phyloP scores from a whole-genome alignment of 805 yeast genomes.

The Diddensiella santjacobensis region DNA sequence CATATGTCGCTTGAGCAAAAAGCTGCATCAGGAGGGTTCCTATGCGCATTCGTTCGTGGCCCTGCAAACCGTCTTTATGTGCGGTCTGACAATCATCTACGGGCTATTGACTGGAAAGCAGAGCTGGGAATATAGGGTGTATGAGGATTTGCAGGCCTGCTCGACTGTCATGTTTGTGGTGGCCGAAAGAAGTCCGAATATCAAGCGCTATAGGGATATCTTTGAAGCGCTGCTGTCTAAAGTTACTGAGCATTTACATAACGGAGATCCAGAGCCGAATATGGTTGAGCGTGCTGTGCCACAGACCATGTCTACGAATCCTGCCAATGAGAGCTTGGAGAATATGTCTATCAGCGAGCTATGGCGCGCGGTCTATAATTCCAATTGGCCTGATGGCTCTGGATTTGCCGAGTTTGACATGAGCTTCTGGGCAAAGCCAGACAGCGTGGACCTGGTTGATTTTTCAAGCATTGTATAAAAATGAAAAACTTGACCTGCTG shows the following conservation, averaged over 20 bases:
- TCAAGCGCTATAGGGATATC: conserved; percentile 3
- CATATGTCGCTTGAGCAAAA: conserved; percentile 10
- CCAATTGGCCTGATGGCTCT: conserved; percentile 7
- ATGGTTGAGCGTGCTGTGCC: background rate
- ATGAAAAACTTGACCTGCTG: too few species aligned
- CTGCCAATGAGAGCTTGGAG: background rate
- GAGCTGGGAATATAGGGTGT: conserved; percentile 5
- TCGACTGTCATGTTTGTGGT: conserved; percentile 10
- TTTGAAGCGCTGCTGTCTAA: conserved; percentile 10
- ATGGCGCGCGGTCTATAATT: conserved; percentile 4
- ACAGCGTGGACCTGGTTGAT: background rate
- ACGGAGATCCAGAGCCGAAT: background rate
- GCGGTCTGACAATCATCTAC: conserved; percentile 9
- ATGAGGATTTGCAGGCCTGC: conserved; percentile 9
- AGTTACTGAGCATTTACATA: background rate
- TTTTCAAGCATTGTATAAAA: background rate
- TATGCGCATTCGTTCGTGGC: conserved; percentile 11
- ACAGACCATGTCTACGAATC: background rate
- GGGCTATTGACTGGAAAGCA: conserved; percentile 6
- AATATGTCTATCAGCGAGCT: conserved; percentile 3
- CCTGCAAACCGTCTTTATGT: conserved; percentile 11
- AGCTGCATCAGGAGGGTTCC: conserved; percentile 10
- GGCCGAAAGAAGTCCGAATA: conserved; percentile 6
- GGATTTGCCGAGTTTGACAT: conserved; percentile 2
- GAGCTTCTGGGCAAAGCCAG: conserved; percentile 1